Evolutionary conservation across 1,284 basidiomycete species (phyloP).

Genomic region (Singerocomus rubriflavus): DNA sequence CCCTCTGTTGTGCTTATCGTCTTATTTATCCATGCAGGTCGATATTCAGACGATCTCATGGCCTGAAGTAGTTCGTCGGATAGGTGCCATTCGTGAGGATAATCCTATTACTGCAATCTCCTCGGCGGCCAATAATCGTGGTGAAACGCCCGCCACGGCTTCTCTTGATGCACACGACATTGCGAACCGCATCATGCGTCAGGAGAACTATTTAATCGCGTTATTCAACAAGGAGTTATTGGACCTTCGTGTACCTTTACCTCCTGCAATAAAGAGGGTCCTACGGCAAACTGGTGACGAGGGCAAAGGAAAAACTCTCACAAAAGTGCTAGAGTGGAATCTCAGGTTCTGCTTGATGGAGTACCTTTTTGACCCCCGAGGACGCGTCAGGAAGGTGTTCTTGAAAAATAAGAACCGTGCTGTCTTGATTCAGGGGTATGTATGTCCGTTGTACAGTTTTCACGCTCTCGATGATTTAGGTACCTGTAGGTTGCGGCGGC

Average conservation of each 20-base stretch:
- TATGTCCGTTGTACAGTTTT: conserved; percentile 10
- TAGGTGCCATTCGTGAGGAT: conserved; percentile 85
- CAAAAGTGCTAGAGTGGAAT: conserved; percentile 94
- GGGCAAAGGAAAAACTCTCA: conserved; percentile 74
- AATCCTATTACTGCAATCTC: conserved; percentile 88
- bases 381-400: conserved; percentile 88
- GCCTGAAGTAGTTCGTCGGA: conserved; percentile 90
- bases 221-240: conserved; percentile 96
- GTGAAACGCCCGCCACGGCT: conserved; percentile 58
- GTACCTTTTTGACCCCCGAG: conserved; percentile 86
- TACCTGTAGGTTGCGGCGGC: conserved; percentile 62
- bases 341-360: conserved; percentile 92
- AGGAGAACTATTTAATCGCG: conserved; percentile 98
- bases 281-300: conserved; percentile 45
- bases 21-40: conserved; percentile 47
- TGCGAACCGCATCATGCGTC: conserved; percentile 93
- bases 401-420: conserved; percentile 78
- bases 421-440: conserved; percentile 81
- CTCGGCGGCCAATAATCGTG: conserved; percentile 48
- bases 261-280: conserved; percentile 50
- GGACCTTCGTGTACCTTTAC: conserved; percentile 82
- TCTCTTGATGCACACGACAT: conserved; percentile 93
- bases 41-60: conserved; percentile 98
- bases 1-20: conserved; percentile 11
- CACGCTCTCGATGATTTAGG: background rate